These are phyloP conservation scores for Tricholoma furcatifolium DNA, from an alignment of 768 basidiomycete species.

Conservation along the genomic window DNA sequence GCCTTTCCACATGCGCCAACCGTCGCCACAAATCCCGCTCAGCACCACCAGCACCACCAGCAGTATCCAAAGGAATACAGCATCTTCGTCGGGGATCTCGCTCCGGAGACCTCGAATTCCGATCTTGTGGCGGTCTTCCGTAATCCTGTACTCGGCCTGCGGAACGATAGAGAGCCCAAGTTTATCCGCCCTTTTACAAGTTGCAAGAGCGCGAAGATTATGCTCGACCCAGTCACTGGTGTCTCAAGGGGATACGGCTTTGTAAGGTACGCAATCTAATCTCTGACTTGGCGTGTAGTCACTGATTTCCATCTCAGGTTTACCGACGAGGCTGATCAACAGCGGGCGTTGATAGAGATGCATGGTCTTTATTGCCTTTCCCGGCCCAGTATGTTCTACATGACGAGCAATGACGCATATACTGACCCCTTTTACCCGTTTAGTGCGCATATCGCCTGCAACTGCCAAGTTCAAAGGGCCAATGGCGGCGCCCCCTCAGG, in stretches of 20 bases:
- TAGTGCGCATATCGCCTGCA: conserved; percentile 90
- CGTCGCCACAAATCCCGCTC: conserved; percentile 33
- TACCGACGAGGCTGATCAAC: conserved; percentile 85
- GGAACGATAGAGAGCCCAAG: conserved; percentile 85
- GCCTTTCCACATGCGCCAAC: conserved; percentile 28
- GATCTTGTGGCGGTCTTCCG: conserved; percentile 93
- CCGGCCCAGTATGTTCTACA: conserved; percentile 68
- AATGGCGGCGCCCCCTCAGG: conserved; percentile 36
- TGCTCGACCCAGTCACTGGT: conserved; percentile 88
- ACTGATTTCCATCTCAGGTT: conserved; percentile 49
- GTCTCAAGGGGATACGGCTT: conserved; percentile 92
- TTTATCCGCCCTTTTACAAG: conserved; percentile 87
- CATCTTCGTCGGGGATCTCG: conserved; percentile 93
- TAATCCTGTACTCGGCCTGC: conserved; percentile 82
- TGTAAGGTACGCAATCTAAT: conserved; percentile 58
- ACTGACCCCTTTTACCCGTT: conserved; percentile 21
- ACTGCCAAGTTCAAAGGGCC: conserved; percentile 83
- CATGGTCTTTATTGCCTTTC: conserved; percentile 88
- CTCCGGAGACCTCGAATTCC: conserved; percentile 91
- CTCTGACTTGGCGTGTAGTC: conserved; percentile 8
- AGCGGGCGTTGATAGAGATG: conserved; percentile 89
- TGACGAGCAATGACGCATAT: conserved; percentile 23
- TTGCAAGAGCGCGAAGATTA: conserved; percentile 95
- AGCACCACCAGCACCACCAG: conserved; percentile 62
- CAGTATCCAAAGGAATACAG: conserved; percentile 85